Evolutionary conservation across 2,329 filamentous ascomycete species (phyloP).

Genomic region (Chaetoscypha palmicola): DNA sequence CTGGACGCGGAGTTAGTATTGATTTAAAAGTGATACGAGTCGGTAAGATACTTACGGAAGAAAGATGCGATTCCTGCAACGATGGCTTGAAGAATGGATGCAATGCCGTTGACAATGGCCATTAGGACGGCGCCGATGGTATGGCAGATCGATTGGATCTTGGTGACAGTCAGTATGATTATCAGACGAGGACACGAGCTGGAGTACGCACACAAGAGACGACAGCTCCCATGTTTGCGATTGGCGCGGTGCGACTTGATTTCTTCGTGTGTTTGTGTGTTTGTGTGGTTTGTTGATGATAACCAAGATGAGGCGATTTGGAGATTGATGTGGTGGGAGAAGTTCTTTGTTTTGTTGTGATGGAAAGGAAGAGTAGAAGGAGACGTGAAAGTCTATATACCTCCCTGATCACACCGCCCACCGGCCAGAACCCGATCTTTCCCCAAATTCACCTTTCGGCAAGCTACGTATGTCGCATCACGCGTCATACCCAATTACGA

Average conservation of each 20-base stretch:
- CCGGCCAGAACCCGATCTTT: background rate
- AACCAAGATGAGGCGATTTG: too few species aligned
- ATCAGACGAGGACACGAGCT: background rate
- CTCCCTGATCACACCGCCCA: background rate
- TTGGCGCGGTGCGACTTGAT: slow-evolving; percentile 14
- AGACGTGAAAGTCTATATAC: slow-evolving; percentile 4
- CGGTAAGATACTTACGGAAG: slow-evolving; percentile 19
- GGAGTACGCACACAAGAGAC: slow-evolving; percentile 31
- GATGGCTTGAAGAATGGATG: slow-evolving; percentile 29
- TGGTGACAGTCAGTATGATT: slow-evolving; percentile 12
- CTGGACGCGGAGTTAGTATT: slow-evolving; percentile 3
- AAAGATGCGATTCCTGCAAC: slow-evolving; percentile 29
- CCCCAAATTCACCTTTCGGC: background rate
- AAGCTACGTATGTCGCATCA: background rate
- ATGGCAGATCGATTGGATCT: slow-evolving; percentile 29
- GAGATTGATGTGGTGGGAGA: too few species aligned
- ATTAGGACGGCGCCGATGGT: slow-evolving; percentile 32
- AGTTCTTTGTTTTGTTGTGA: slow-evolving; percentile 5
- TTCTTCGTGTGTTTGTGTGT: slow-evolving; percentile 5
- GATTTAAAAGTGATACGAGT: background rate
- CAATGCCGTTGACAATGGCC: slow-evolving; percentile 49
- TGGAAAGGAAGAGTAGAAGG: background rate
- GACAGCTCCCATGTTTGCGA: slow-evolving; percentile 32
- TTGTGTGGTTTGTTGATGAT: slow-evolving; percentile 7
- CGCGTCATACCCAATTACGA: slow-evolving; percentile 7